These are phyloP conservation scores for Ustulina deusta DNA, from an alignment of 2,329 filamentous ascomycete species.

Conservation along the genomic window DNA sequence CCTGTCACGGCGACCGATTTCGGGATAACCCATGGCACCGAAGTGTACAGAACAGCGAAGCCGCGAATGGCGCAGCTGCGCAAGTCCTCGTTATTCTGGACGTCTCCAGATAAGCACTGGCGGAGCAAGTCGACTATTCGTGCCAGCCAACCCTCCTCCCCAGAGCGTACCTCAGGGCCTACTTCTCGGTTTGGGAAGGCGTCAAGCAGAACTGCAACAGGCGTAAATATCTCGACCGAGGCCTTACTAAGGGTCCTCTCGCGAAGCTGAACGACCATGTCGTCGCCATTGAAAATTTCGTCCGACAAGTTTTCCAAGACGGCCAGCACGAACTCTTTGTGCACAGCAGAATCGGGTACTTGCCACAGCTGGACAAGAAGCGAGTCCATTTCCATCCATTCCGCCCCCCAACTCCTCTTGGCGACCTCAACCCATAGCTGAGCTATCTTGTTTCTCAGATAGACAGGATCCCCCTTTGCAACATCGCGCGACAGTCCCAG, in stretches of 20 bases:
- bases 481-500: slow-evolving; percentile 81
- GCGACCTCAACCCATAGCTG: slow-evolving; percentile 95
- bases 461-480: slow-evolving; percentile 78
- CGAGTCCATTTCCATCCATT: slow-evolving; percentile 96
- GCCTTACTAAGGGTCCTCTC: slow-evolving; percentile 87
- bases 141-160: slow-evolving; percentile 87
- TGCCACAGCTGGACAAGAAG: slow-evolving; percentile 88
- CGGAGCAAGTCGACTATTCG: slow-evolving; percentile 80
- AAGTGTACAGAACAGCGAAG: slow-evolving; percentile 80
- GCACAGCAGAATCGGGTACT: slow-evolving; percentile 67
- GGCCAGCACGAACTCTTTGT: slow-evolving; percentile 88
- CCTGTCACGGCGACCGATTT: slow-evolving; percentile 80
- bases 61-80: slow-evolving; percentile 79
- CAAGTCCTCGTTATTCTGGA: slow-evolving; percentile 74
- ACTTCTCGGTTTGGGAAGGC: slow-evolving; percentile 79
- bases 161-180: slow-evolving; percentile 77
- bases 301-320: slow-evolving; percentile 93
- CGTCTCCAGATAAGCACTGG: slow-evolving; percentile 75
- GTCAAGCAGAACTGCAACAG: slow-evolving; percentile 78
- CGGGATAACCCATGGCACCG: slow-evolving; percentile 88
- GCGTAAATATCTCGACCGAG: slow-evolving; percentile 94
- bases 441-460: slow-evolving; percentile 91
- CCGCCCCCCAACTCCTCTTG: slow-evolving; percentile 90
- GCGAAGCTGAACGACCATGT: slow-evolving; percentile 84
- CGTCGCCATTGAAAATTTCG: slow-evolving; percentile 92